phyloP scores from a whole-genome alignment of 768 basidiomycete genomes.

The Tricholomella constricta region DNA sequence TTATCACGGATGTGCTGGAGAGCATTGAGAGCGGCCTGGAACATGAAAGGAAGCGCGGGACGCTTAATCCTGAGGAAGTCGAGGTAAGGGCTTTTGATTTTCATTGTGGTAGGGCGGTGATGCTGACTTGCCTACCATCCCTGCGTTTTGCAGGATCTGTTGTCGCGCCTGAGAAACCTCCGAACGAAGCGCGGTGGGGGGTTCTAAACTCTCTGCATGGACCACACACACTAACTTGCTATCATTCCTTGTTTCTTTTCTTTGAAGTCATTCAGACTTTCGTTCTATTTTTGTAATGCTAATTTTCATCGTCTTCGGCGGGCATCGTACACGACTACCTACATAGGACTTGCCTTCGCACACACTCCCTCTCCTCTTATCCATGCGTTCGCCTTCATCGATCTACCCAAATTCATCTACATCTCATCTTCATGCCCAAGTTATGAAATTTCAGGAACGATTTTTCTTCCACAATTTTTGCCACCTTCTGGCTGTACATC shows the following conservation, averaged over 20 bases:
- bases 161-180: slow-evolving; percentile 54
- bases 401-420: background rate
- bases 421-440: background rate
- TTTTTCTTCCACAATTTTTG: slow-evolving; percentile 1
- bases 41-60: slow-evolving; percentile 66
- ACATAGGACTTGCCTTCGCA: background rate
- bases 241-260: background rate
- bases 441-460: slow-evolving; percentile 7
- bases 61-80: slow-evolving; percentile 65
- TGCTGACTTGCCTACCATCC: too few relatives aligned
- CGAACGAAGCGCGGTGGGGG: slow-evolving; percentile 49
- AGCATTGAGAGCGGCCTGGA: slow-evolving; percentile 77
- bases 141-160: slow-evolving; percentile 46
- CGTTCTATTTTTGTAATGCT: background rate
- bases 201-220: slow-evolving; percentile 12
- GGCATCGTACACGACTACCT: too few relatives aligned
- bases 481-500: background rate
- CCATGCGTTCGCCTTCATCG: background rate
- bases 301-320: background rate
- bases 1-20: slow-evolving; percentile 77
- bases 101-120: slow-evolving; percentile 2
- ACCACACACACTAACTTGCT: background rate
- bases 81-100: slow-evolving; percentile 49
- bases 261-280: background rate
- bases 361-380: background rate